phyloP scores from a whole-genome alignment of 257 asterid species.

The Solanum arcanum region DNA sequence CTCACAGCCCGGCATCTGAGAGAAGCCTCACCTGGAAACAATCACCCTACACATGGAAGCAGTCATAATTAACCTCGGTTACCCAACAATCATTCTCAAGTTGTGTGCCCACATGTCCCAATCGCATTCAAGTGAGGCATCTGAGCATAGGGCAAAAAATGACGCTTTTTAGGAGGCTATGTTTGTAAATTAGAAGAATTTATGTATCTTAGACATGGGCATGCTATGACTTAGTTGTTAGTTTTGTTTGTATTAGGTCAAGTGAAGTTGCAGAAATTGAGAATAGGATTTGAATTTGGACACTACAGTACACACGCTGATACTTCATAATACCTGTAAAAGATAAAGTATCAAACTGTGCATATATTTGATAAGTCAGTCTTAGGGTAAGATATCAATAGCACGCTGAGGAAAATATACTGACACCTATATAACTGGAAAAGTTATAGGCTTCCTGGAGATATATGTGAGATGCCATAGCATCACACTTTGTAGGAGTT shows the following conservation, averaged over 20 bases:
- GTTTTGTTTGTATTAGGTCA: not conserved
- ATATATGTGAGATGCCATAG: not conserved
- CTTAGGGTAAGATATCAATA: not conserved
- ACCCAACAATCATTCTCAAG: not conserved
- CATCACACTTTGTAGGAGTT: not conserved
- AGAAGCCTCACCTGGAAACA: not conserved
- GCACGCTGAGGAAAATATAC: not conserved
- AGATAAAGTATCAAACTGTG: not conserved
- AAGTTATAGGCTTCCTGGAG: not conserved
- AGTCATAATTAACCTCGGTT: not conserved
- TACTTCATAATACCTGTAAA: not conserved
- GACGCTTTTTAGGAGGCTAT: not conserved
- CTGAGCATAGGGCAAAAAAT: not conserved
- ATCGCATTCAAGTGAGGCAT: not conserved
- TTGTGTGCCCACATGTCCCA: not conserved
- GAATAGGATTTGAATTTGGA: not conserved
- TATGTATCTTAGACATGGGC: not conserved
- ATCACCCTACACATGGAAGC: not conserved
- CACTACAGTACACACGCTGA: not conserved
- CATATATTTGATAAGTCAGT: not conserved
- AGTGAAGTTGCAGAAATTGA: not conserved
- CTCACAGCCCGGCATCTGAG: not conserved
- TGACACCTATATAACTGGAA: not conserved
- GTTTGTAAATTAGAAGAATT: not conserved
- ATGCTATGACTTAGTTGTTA: not conserved